Conservation (phyloP, 257 asterid species). For the Solanum corneliomulleri region DNA sequence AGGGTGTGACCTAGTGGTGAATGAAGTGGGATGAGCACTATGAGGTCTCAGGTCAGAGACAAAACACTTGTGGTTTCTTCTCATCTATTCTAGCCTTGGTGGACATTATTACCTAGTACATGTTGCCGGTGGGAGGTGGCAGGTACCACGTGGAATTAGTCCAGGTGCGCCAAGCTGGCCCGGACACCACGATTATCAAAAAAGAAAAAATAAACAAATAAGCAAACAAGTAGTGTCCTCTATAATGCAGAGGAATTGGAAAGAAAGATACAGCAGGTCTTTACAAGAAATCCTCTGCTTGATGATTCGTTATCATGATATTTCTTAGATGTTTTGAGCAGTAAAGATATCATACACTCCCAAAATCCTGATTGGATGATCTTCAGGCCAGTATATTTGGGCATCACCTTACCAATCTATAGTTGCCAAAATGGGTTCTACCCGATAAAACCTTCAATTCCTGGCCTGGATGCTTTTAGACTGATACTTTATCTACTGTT, state of each 20-base stretch:
- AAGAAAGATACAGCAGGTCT: neutral
- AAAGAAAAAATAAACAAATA: neutral
- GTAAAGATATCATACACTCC: neutral
- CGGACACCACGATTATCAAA: too few relatives aligned
- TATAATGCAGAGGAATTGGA: neutral
- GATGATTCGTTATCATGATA: neutral
- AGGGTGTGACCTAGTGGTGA: too few relatives aligned
- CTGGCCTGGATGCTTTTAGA: neutral
- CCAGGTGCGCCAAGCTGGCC: too few relatives aligned
- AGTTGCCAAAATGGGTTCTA: neutral
- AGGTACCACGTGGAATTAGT: too few relatives aligned
- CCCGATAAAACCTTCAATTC: neutral
- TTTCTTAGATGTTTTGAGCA: neutral
- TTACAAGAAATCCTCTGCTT: neutral
- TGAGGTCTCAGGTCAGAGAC: too few relatives aligned
- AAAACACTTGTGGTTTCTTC: too few relatives aligned
- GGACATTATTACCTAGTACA: too few relatives aligned
- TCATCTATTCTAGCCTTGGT: too few relatives aligned
- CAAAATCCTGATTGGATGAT: neutral
- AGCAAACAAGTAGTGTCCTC: neutral
- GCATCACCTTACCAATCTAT: neutral
- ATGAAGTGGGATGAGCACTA: too few relatives aligned
- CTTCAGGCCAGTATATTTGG: neutral
- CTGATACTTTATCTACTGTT: neutral
- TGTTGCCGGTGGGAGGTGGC: too few relatives aligned